Conservation (phyloP, 768 basidiomycete species). For the Austroboletus eburneus region DNA sequence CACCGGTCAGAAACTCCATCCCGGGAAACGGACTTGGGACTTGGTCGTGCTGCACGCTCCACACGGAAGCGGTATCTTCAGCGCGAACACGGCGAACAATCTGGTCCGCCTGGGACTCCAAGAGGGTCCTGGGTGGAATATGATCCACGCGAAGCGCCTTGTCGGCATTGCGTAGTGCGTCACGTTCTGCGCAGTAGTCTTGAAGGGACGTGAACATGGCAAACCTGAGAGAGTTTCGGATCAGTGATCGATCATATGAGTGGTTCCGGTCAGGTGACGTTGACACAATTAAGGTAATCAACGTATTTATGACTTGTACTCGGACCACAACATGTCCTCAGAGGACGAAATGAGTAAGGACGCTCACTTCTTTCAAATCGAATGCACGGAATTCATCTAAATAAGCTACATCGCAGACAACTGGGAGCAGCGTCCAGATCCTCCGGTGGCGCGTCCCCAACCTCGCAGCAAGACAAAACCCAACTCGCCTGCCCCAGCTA, state of each 20-base stretch:
- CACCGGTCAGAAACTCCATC: constrained; percentile 75
- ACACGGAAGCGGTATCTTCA: constrained; percentile 52
- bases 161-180: constrained; percentile 36
- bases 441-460: constrained; percentile 12
- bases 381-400: constrained; percentile 21
- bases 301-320: background rate
- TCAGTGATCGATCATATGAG: background rate
- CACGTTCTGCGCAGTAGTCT: constrained; percentile 25
- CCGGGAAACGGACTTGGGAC: constrained; percentile 68
- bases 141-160: constrained; percentile 50
- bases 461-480: constrained; percentile 17
- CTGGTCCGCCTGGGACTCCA: constrained; percentile 52
- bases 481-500: constrained; percentile 13
- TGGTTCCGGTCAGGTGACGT: too few relatives aligned
- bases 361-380: background rate
- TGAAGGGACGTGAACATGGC: constrained; percentile 3
- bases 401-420: constrained; percentile 21
- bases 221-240: background rate
- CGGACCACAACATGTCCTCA: constrained; percentile 25
- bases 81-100: constrained; percentile 53
- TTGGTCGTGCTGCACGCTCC: constrained; percentile 50
- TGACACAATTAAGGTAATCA: too few relatives aligned
- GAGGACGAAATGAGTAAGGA: constrained; percentile 32
- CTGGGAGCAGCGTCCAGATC: constrained; percentile 13
- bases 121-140: constrained; percentile 26